Evolutionary conservation across 2,329 filamentous ascomycete genomes (phyloP), one percentile per base, ranked within the genome.

Genomic region (Lasiodiplodia gonubiensis): DNA sequence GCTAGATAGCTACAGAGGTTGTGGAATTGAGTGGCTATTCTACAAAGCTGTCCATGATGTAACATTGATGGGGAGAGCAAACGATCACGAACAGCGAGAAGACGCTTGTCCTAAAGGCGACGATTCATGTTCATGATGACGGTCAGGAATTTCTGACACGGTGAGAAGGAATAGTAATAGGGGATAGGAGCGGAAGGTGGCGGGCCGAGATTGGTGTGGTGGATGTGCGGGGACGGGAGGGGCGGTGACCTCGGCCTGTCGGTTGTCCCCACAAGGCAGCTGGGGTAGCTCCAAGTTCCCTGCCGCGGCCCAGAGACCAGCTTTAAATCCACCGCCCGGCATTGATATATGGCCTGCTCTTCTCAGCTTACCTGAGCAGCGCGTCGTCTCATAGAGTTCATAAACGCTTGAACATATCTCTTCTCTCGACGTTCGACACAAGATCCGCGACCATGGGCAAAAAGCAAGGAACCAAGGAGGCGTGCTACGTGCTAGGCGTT

Each of bases 401-500:
- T 46, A 8, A n/a, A 21, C 42, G 18, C 16, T n/a, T 53, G 21
- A 30, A 53, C 30, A 10, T 23, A 23, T 11, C 48, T 33, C 30
- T 33, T 2, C 30, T 33, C 30, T 33, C 30, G 8, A 33, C 30
- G 30, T 33, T 33, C 30, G 30, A 53, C 12, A 18, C 25, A 27
- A 25, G 14, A 21, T 12, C 59, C 27, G 46, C 59, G 21, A 37
- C 27, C 59, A 63, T 63, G 59, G 59, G 59, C 27, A 51, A 63
- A 14, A 63, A 51, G 59, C 59, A 63, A 51, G 59, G 18, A 51
- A 30, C 21, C 55, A 60, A 60, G 25, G 59, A 83, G 70, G 85
- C 86, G 73, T 85, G 86, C 85, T 98, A 98, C 85, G 92, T 98
- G 77, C 89, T 98, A 69, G 94, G 94, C 84, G 95, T 98, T 73